Evolutionary conservation across 225 moss, liverwort and hornwort genomes (phyloP).

Genomic region (Anthoceros angustus): DNA sequence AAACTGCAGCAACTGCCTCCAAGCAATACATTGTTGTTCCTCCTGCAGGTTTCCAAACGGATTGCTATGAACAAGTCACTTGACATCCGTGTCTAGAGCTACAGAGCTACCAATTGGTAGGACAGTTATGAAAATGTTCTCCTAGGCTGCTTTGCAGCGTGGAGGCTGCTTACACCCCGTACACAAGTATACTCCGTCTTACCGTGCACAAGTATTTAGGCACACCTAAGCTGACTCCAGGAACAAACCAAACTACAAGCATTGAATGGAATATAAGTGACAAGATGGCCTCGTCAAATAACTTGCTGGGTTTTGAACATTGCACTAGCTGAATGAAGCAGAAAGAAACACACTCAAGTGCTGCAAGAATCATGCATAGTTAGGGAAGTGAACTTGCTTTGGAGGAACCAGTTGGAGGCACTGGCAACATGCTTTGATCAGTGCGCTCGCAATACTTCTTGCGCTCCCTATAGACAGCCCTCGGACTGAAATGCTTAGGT

Average conservation of each 20-base stretch:
- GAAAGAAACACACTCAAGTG: too few species aligned
- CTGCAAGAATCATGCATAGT: slow-evolving; percentile 10
- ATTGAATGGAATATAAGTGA: not conserved
- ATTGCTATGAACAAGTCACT: too few species aligned
- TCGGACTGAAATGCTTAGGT: slow-evolving; percentile 98
- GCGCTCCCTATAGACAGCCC: slow-evolving; percentile 95
- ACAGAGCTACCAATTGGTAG: too few species aligned
- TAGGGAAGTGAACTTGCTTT: slow-evolving; percentile 55
- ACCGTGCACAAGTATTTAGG: not conserved
- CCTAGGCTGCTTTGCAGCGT: too few species aligned
- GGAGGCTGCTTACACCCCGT: not conserved
- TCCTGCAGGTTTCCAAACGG: slow-evolving; percentile 30
- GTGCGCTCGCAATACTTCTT: slow-evolving; percentile 87
- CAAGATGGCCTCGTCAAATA: not conserved
- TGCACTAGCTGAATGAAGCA: too few species aligned
- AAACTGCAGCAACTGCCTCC: slow-evolving; percentile 76
- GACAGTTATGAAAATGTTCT: too few species aligned
- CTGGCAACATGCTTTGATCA: slow-evolving; percentile 76
- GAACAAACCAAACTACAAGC: not conserved
- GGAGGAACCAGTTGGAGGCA: slow-evolving; percentile 68
- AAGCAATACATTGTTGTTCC: slow-evolving; percentile 79
- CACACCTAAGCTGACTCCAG: too few species aligned
- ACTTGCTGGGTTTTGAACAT: too few species aligned
- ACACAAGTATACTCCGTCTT: not conserved
- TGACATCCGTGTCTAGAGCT: too few species aligned